Conservation (phyloP, 352 stramenopile genomes). For the Globisporangium okanoganense region DNA sequence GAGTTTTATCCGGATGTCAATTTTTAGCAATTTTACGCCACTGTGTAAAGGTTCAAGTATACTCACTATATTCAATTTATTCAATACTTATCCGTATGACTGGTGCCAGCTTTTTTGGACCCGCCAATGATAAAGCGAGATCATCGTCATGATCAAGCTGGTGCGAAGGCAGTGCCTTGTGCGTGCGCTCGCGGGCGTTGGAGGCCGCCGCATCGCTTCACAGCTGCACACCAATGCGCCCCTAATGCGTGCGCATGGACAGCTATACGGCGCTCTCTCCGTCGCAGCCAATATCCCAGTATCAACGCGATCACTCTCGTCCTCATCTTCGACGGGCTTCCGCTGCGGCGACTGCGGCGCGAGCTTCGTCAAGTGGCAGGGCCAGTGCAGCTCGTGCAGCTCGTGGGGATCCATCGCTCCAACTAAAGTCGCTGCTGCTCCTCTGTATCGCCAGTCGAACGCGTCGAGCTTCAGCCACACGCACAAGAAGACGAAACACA, state of each 20-base stretch:
- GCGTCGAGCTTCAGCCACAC: slow-evolving; percentile 28
- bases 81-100: neutral
- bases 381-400: slow-evolving; percentile 82
- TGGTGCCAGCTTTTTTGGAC: neutral
- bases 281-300: neutral
- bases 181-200: neutral
- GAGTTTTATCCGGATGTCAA: no score
- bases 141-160: neutral
- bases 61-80: neutral
- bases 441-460: slow-evolving; percentile 57
- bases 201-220: neutral
- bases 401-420: slow-evolving; percentile 90
- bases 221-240: neutral
- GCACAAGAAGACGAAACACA: slow-evolving; percentile 35
- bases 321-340: slow-evolving; percentile 28
- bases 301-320: slow-evolving; percentile 13
- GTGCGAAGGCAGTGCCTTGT: slow-evolving; percentile 1
- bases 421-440: slow-evolving; percentile 28
- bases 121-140: neutral
- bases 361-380: slow-evolving; percentile 78
- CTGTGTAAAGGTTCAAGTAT: no score
- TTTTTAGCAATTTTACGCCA: no score
- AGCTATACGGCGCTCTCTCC: neutral
- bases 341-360: slow-evolving; percentile 58
- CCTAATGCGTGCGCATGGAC: neutral